phyloP scores from a whole-genome alignment of 805 yeast species.

The baker's yeast (Saccharomyces cerevisiae) region DNA sequence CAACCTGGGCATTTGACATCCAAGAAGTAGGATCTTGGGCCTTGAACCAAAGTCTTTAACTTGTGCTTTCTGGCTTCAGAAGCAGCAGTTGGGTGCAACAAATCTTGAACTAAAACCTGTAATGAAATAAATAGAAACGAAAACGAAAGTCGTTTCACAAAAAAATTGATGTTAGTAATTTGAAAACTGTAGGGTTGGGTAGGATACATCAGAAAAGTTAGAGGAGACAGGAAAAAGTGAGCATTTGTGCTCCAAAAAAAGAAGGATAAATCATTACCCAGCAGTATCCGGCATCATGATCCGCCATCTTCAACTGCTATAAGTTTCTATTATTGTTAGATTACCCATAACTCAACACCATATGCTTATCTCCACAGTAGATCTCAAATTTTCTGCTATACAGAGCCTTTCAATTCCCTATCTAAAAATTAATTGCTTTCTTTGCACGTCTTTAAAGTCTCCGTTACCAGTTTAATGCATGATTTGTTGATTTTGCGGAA shows the following conservation, averaged over 20 bases:
- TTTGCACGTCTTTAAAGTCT: neutral
- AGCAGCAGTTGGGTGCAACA: constrained; percentile 95
- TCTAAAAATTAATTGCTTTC: neutral
- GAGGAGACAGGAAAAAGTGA: too few species aligned
- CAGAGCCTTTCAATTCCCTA: neutral
- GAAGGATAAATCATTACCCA: too few species aligned
- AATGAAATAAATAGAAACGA: constrained; percentile 3
- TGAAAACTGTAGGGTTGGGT: neutral
- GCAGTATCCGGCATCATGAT: too few species aligned
- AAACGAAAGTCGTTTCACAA: neutral
- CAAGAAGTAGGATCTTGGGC: constrained; percentile 99
- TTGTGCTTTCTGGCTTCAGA: constrained; percentile 96
- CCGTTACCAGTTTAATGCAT: neutral
- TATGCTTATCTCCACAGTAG: neutral
- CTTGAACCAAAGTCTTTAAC: constrained; percentile 92
- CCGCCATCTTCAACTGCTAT: neutral
- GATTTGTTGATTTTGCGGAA: neutral
- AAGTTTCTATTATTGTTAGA: too few species aligned
- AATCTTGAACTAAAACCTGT: constrained; percentile 97
- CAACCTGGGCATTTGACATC: constrained; percentile 99
- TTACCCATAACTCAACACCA: neutral
- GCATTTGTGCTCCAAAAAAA: too few species aligned
- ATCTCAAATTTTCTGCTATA: neutral
- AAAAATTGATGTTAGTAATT: neutral
- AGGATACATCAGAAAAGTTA: too few species aligned